Evolutionary conservation across 495 filamentous ascomycete species (phyloP).

Genomic region (Penicillium turbatum): DNA sequence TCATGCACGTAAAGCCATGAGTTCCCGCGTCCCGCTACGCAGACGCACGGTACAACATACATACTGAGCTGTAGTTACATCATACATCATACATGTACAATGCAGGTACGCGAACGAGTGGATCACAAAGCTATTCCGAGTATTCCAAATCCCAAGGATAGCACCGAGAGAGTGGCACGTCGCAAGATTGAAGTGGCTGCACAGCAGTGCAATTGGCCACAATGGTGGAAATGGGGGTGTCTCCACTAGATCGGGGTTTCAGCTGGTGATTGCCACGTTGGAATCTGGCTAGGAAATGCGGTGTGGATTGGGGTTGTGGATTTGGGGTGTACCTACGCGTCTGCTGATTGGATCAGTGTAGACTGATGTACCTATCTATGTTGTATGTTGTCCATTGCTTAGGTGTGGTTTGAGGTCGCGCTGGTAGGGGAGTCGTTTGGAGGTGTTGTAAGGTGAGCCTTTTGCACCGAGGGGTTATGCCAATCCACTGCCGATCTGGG

Average conservation of each 20-base stretch:
- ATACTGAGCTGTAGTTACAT: too few relatives aligned
- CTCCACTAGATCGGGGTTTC: constrained; percentile 23
- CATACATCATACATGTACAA: too few relatives aligned
- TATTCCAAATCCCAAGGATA: constrained; percentile 15
- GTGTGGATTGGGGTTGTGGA: background rate
- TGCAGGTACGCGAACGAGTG: background rate
- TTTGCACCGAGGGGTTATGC: background rate
- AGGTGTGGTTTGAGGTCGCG: too few relatives aligned
- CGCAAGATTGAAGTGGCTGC: background rate
- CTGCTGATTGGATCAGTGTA: too few relatives aligned
- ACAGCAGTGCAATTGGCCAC: constrained; percentile 9
- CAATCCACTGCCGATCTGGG: constrained; percentile 8
- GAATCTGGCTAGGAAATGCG: background rate
- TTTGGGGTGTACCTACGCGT: too few relatives aligned
- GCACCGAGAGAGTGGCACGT: background rate
- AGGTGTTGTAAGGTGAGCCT: too few relatives aligned
- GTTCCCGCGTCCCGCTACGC: too few relatives aligned
- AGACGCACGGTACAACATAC: too few relatives aligned
- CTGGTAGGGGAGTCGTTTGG: too few relatives aligned
- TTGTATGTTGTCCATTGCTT: too few relatives aligned
- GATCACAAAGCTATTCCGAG: background rate
- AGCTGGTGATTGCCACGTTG: constrained; percentile 14
- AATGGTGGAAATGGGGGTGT: background rate
- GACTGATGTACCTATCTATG: too few relatives aligned
- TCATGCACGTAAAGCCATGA: too few relatives aligned